These are phyloP conservation scores for Zygosaccharomyces pseudorouxii DNA, from an alignment of 805 yeast species.

Conservation along the genomic window DNA sequence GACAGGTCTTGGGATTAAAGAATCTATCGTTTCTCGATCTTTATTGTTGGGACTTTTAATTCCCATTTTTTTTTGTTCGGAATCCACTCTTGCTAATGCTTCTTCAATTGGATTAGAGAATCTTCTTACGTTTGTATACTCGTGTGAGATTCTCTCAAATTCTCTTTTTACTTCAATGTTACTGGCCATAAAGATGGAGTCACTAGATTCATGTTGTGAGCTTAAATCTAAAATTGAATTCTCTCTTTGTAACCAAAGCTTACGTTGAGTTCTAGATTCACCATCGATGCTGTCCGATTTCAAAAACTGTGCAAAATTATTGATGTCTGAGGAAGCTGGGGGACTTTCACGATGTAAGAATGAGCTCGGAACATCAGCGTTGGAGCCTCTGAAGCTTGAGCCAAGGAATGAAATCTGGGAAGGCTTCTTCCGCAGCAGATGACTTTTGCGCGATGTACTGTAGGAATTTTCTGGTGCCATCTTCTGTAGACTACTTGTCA, in stretches of 20 bases:
- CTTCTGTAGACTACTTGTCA: conserved; percentile 29
- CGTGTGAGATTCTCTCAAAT: conserved; percentile 71
- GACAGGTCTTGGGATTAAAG: conserved; percentile 9
- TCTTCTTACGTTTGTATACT: conserved; percentile 63
- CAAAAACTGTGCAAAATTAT: conserved; percentile 42
- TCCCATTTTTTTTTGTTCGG: conserved; percentile 12
- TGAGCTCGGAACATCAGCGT: conserved; percentile 5
- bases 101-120: conserved; percentile 66
- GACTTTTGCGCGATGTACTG: conserved; percentile 12
- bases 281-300: conserved; percentile 36
- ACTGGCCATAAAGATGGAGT: conserved; percentile 39
- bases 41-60: conserved; percentile 9
- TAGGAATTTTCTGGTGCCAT: conserved; percentile 17
- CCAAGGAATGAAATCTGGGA: conserved; percentile 15
- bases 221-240: conserved; percentile 58
- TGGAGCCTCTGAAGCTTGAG: conserved; percentile 8
- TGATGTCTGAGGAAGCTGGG: conserved; percentile 15
- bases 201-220: conserved; percentile 26
- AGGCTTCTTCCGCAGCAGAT: conserved; percentile 11
- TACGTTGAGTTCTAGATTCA: conserved; percentile 77
- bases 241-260: conserved; percentile 79
- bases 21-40: conserved; percentile 6
- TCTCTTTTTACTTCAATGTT: conserved; percentile 63
- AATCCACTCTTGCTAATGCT: conserved; percentile 49
- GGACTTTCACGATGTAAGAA: conserved; percentile 8